Percentiles rank a stretch among this genome's conserved stretches.
These are phyloP conservation scores for Xanthoparmelia taractica DNA, from an alignment of 495 filamentous ascomycete species.

Conservation along the genomic window DNA sequence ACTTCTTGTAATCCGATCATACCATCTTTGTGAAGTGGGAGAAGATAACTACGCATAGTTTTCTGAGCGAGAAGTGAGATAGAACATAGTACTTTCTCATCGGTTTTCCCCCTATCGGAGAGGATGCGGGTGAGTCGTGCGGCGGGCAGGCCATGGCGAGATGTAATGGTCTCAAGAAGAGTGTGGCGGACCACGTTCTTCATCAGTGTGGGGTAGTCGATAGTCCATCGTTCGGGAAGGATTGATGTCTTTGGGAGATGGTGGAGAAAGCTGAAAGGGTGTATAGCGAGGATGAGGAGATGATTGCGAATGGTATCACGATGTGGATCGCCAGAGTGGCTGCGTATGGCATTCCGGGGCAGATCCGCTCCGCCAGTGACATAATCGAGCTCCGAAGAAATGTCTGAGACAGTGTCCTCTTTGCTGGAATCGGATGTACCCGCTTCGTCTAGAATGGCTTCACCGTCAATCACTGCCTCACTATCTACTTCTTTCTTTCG, in stretches of 20 bases:
- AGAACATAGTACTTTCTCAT: slow-evolving; percentile 74
- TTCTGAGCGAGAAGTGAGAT: slow-evolving; percentile 69
- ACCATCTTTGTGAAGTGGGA: slow-evolving; percentile 71
- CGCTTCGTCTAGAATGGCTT: slow-evolving; percentile 26
- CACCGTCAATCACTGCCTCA: slow-evolving; percentile 11
- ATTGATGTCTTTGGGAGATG: slow-evolving; percentile 26
- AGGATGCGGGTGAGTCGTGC: slow-evolving; percentile 74
- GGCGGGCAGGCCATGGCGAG: slow-evolving; percentile 66
- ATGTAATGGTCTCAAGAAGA: slow-evolving; percentile 67
- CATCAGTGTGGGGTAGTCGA: slow-evolving; percentile 66
- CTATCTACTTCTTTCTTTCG: slow-evolving; percentile 19
- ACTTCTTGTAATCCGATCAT: slow-evolving; percentile 88
- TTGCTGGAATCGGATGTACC: slow-evolving; percentile 39
- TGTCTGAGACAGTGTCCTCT: slow-evolving; percentile 22
- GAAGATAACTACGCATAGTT: slow-evolving; percentile 71
- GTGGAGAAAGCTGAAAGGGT: slow-evolving; percentile 60
- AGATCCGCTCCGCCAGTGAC: slow-evolving; percentile 35
- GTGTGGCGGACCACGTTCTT: slow-evolving; percentile 61
- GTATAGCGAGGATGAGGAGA: slow-evolving; percentile 64
- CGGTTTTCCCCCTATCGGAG: slow-evolving; percentile 76
- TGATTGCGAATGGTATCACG: slow-evolving; percentile 55
- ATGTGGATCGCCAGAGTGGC: slow-evolving; percentile 3
- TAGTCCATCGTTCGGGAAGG: slow-evolving; percentile 57
- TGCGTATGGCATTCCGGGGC: neutral
- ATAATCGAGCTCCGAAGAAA: slow-evolving; percentile 32